Percentiles rank a stretch among this genome's conserved stretches.
These are phyloP conservation scores for Cladorrhinum sp. DNA, from an alignment of 2,329 filamentous ascomycete species.

Conservation along the genomic window DNA sequence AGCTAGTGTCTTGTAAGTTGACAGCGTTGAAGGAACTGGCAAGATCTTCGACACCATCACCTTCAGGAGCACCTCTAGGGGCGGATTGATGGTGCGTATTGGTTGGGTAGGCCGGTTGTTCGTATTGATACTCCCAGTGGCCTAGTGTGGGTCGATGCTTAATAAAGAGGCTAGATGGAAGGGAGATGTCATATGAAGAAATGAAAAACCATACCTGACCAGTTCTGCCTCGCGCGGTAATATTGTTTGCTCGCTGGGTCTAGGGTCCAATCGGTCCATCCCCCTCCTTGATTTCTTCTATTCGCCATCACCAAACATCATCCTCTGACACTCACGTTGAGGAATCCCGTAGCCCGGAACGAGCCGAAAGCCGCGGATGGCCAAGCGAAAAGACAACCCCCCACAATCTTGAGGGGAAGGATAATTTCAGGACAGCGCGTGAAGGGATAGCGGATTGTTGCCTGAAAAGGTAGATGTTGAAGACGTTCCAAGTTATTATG, in stretches of 20 bases:
- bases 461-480: neutral
- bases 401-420: too few species aligned
- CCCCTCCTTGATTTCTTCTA: slow-evolving; percentile 16
- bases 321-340: neutral
- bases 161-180: neutral
- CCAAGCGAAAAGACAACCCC: too few species aligned
- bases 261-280: slow-evolving; percentile 33
- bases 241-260: slow-evolving; percentile 27
- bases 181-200: neutral
- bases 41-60: slow-evolving; percentile 11
- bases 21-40: slow-evolving; percentile 1
- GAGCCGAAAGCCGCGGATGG: neutral
- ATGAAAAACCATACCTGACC: slow-evolving; percentile 27
- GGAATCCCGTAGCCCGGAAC: neutral
- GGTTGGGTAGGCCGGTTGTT: neutral
- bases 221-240: slow-evolving; percentile 31
- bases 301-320: slow-evolving; percentile 1
- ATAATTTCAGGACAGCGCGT: neutral
- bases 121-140: slow-evolving; percentile 12
- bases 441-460: too few species aligned
- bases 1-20: slow-evolving; percentile 4
- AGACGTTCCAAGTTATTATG: neutral
- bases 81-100: neutral
- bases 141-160: slow-evolving; percentile 9
- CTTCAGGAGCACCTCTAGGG: slow-evolving; percentile 14